Base-by-base conservation (phyloP, 2,329 filamentous ascomycete genomes). In the Samsoniella hepiali region DNA sequence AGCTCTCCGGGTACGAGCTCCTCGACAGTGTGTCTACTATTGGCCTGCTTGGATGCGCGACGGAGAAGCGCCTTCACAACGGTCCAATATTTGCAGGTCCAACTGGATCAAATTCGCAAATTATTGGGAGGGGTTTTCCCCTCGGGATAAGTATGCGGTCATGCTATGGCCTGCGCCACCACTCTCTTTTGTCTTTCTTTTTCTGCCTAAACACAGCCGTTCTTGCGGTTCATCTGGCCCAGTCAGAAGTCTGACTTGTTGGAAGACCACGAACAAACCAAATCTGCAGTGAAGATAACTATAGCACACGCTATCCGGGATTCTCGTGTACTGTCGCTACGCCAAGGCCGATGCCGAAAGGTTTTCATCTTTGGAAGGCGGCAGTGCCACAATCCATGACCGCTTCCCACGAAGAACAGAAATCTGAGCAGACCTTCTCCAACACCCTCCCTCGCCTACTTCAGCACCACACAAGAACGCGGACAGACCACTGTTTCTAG, bases 341-440 rank as follows among this genome's bases (percentile, higher is more conserved):
- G n/a, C 51, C 59, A 56, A n/a, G 40, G 51, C 1, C 42, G 9
- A 22, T 5, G 13, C 44, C 27, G 42, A n/a, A 51, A 54, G 58
- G 57, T 3, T 8, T 3, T 10, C 5, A 42, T 38, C 59, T 50
- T 40, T 62, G 51, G 42, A 44, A 53, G 34, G 40, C n/a, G 3
- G 17, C 45, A 36, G 40, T 7, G n/a, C 11, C 57, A 36, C 11
- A 13, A 8, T 44, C 22, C 57, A 65, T 62, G 63, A 65, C 53
- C 63, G 54, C 56, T 60, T 62, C 44, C 50, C 9, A 47, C 65
- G 62, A 76, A 81, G 80, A 82, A 81, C 80, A 79, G 80, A 82
- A 67, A 82, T 82, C 80, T 76, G 80, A 82, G 79, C 78, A 76
- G 69, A 64, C 60, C 65, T 58, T 59, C 47, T 62, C 59, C 59